phyloP scores from a whole-genome alignment of 2,329 filamentous ascomycete genomes.

The Aspergillus udagawae region DNA sequence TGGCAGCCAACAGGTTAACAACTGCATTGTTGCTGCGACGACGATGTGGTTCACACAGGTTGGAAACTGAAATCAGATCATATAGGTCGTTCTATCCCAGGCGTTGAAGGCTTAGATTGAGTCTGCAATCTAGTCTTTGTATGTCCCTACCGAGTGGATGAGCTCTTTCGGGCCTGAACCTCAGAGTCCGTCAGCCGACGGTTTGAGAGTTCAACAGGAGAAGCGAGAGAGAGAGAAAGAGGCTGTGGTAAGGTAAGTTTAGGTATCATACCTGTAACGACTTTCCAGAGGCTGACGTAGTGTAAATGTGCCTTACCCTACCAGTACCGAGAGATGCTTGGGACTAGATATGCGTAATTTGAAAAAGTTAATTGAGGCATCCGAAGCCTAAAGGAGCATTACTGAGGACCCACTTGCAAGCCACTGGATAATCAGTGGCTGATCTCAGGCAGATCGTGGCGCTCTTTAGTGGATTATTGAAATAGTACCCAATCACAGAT shows the following conservation, averaged over 20 bases:
- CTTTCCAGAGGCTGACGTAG: background rate
- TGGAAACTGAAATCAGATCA: background rate
- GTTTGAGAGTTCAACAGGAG: background rate
- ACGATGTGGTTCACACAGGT: background rate
- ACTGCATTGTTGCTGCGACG: background rate
- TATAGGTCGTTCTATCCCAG: background rate
- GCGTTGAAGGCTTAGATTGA: background rate
- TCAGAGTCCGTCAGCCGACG: background rate
- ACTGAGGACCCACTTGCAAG: background rate
- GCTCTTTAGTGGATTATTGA: background rate
- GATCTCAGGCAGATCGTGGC: background rate
- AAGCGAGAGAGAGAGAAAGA: background rate
- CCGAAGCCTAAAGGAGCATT: background rate
- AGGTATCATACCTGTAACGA: background rate
- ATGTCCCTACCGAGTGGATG: background rate
- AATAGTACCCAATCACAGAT: background rate
- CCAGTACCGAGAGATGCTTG: no score
- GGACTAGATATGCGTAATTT: no score
- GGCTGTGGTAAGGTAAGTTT: background rate
- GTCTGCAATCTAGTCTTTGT: background rate
- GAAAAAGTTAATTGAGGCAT: background rate
- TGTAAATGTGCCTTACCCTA: background rate
- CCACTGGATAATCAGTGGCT: background rate
- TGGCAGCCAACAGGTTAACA: background rate
- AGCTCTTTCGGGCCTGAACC: background rate